Base-by-base conservation (phyloP, 2,329 filamentous ascomycete species). In the Volutella citrinella region DNA sequence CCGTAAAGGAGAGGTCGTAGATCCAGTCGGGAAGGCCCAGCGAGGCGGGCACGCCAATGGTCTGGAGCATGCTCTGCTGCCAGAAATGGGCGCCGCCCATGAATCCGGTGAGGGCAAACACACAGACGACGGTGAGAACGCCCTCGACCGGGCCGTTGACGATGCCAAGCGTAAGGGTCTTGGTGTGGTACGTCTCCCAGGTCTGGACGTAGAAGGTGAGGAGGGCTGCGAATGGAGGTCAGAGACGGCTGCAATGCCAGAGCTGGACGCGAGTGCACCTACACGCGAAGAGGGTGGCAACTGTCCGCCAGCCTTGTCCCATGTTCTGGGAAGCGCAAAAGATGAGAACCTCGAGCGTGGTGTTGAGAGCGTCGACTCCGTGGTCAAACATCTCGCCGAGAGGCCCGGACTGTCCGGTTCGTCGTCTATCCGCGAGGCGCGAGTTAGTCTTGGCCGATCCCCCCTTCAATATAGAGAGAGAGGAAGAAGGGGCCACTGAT, bases 101-200 rank as follows among this genome's bases (percentile, higher is more conserved):
- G 58, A 80, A 80, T 30, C 85, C 91, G 5, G 93, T 97, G 44
- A 94, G 68, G 21, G 80, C 78, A 62, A 93, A 97, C 40, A 98
- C 81, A 35, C 76, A 59, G 52, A 87, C 83, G 14, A 98, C 74
- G 24, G 87, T 89, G 28, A 97, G 66, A 36, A 98, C 84, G 32
- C 93, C 93, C 65, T 98, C 93, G 22, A 98, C 93, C 5, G 93
- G 93, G 1, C 93, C 93, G 46, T 91, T 96, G 48, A 98, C 75
- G 43, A 97, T 69, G 39, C 93, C 93, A 6, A 98, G 78, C 3
- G 89, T 96, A 29, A 98, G 77, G 4, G 90, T 93, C 63, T 96
- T 90, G 32, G 93, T 98, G 67, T 97, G 91, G 66, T 97, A 98
- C 62, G 97, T 93, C 57, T 98, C 93, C 93, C 93, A 98, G 20